Evolutionary conservation across 176 grass and related monocot genomes (phyloP).

Genomic region (Oryza longistaminata): DNA sequence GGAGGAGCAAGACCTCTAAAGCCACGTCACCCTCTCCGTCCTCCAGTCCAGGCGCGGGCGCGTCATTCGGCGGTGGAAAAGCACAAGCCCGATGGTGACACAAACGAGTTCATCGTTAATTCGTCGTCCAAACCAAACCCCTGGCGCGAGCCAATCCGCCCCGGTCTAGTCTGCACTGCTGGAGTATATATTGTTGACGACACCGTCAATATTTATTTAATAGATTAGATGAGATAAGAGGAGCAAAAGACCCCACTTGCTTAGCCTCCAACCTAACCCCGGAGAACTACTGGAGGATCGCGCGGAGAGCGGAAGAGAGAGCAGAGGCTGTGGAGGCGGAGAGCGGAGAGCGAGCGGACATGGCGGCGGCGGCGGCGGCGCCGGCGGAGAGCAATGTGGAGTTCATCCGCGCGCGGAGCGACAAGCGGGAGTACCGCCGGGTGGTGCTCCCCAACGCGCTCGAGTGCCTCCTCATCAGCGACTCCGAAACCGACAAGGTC

Average conservation of each 20-base stretch:
- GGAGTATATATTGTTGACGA: too few relatives aligned
- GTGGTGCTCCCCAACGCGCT: constrained; percentile 85
- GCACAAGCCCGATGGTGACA: too few relatives aligned
- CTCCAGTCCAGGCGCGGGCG: too few relatives aligned
- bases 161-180: too few relatives aligned
- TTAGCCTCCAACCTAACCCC: background rate
- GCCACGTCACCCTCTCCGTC: too few relatives aligned
- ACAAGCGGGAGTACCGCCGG: constrained; percentile 84
- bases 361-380: constrained; percentile 8
- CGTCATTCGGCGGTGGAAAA: too few relatives aligned
- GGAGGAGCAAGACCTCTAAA: too few relatives aligned
- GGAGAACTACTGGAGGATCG: background rate
- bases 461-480: constrained; percentile 85
- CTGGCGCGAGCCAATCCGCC: background rate
- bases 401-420: constrained; percentile 87
- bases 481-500: constrained; percentile 91
- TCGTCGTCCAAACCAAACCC: too few relatives aligned
- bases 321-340: background rate
- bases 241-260: background rate
- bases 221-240: too few relatives aligned
- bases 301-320: background rate
- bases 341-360: background rate
- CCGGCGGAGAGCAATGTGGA: constrained; percentile 46
- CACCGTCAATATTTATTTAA: too few relatives aligned
- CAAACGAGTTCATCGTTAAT: too few relatives aligned